These are phyloP conservation scores for Entomortierella lignicola DNA, from an alignment of 192 early-diverging fungal genomes.

Conservation along the genomic window DNA sequence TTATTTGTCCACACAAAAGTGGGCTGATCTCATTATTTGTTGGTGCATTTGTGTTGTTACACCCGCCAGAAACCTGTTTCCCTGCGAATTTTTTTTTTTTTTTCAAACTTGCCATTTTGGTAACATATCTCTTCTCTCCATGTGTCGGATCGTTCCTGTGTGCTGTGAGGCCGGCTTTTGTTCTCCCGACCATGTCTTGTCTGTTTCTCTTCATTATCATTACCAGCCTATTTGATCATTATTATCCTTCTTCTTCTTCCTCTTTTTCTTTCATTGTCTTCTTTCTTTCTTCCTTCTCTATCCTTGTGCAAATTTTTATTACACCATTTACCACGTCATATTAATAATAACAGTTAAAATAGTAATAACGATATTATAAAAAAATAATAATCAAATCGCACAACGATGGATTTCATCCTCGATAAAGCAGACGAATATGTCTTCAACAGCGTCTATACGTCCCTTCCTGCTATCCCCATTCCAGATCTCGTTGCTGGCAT, in stretches of 20 bases:
- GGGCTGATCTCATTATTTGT: conserved; percentile 10
- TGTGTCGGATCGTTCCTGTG: no score
- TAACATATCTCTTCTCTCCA: no score
- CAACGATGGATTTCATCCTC: conserved; percentile 76
- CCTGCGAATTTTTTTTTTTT: neutral
- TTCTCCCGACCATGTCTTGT: no score
- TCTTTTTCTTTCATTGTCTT: conserved; percentile 4
- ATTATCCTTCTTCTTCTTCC: no score
- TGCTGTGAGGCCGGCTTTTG: no score
- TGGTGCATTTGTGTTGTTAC: neutral
- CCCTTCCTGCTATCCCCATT: conserved; percentile 55
- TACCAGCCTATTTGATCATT: no score
- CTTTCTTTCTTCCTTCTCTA: conserved; percentile 12
- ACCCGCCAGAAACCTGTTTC: neutral
- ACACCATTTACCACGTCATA: neutral
- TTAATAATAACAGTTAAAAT: no score
- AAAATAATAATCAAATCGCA: neutral
- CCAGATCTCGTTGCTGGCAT: conserved; percentile 55
- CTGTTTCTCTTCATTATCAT: no score
- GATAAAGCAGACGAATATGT: conserved; percentile 71
- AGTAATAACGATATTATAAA: neutral
- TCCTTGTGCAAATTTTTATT: neutral
- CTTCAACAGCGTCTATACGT: conserved; percentile 70
- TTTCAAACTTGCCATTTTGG: neutral
- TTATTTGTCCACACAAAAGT: conserved; percentile 11